phyloP scores from a whole-genome alignment of 1,284 basidiomycete species.

The Malassezia sp. region DNA sequence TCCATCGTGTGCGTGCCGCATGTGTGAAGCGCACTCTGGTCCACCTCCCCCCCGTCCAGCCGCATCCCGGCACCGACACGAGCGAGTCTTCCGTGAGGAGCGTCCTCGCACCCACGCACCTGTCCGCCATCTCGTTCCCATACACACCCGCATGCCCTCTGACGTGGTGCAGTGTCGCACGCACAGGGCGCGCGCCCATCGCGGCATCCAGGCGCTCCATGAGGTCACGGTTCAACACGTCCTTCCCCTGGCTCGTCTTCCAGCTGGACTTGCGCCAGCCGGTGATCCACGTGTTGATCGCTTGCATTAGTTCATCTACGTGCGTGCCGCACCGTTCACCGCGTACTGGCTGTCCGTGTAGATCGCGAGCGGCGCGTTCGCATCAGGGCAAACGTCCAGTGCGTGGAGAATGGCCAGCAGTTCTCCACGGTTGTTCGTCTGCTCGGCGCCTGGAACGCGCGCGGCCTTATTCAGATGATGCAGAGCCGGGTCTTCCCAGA shows the following conservation, averaged over 20 bases:
- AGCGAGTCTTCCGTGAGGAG: too few relatives aligned
- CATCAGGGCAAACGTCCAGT: constrained; percentile 56
- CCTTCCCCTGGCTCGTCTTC: constrained; percentile 49
- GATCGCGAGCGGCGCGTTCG: constrained; percentile 53
- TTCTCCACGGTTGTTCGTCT: constrained; percentile 80
- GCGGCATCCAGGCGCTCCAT: constrained; percentile 54
- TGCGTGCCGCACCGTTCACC: constrained; percentile 49
- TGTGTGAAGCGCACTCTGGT: too few relatives aligned
- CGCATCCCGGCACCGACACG: constrained; percentile 12
- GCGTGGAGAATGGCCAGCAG: constrained; percentile 66
- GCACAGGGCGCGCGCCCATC: constrained; percentile 6
- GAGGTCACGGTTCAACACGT: constrained; percentile 58
- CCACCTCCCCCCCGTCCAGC: not conserved
- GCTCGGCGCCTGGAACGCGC: constrained; percentile 61
- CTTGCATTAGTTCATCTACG: constrained; percentile 46
- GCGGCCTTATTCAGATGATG: constrained; percentile 59
- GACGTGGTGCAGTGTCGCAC: constrained; percentile 55
- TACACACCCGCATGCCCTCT: constrained; percentile 59
- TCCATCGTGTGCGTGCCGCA: too few relatives aligned
- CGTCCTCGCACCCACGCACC: constrained; percentile 15
- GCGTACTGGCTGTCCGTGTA: constrained; percentile 67
- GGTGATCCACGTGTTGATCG: constrained; percentile 57
- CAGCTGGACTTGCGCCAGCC: constrained; percentile 56
- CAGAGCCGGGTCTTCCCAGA: constrained; percentile 20
- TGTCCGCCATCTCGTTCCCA: constrained; percentile 70